Base-by-base conservation (phyloP, 768 basidiomycete species). In the Epithele typhae region DNA sequence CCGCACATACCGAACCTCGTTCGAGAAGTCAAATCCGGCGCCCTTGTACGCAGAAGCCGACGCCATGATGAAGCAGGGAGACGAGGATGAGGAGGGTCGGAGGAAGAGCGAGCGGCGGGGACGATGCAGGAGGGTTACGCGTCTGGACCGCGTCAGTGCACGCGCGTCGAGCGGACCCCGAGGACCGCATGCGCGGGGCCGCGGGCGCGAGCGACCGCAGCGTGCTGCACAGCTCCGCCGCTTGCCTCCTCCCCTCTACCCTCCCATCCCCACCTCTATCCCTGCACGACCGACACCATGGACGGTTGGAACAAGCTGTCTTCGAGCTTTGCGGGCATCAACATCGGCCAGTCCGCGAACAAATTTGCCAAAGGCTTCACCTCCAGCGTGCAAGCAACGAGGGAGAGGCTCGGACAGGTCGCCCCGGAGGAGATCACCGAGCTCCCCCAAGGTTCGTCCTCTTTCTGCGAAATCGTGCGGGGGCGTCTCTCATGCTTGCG, bases 361-460 rank as follows among this genome's bases (percentile, higher is more conserved):
- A 89, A 82, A 71, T 46, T 92, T 51, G 74, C 82, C 44, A 92
- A 89, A 68, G 84, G 85, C 53, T 80, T 93, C 70, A 83, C 74
- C 58, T 85, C 83, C 19, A 83, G 82, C 57, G 81, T 92, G 3
- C 91, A 93, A 67, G 89, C 90, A 2, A 91, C 91, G 19, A 79
- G 69, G 60, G 95, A 98, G 68, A 77, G 87, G 40, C 73, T 97
- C 3, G 95, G 95, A 18, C 87, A 93, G 61, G 79, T 95, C 47
- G 78, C 90, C 3, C 77, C 86, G 5, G 92, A 92, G 53, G 96
- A 96, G 56, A 93, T 97, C 61, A 98, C 95, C 7, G 96, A 97
- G 68, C 76, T 92, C 41, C 88, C 89, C 21, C 84, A 90, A 69
- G 92, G 89, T 86, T 22, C 11, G 62, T 34, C 10, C 32, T 19